Percentiles rank a stretch among this genome's conserved stretches.
phyloP scores from a whole-genome alignment of 179 eudicot species.

The Spinacia oleracea region DNA sequence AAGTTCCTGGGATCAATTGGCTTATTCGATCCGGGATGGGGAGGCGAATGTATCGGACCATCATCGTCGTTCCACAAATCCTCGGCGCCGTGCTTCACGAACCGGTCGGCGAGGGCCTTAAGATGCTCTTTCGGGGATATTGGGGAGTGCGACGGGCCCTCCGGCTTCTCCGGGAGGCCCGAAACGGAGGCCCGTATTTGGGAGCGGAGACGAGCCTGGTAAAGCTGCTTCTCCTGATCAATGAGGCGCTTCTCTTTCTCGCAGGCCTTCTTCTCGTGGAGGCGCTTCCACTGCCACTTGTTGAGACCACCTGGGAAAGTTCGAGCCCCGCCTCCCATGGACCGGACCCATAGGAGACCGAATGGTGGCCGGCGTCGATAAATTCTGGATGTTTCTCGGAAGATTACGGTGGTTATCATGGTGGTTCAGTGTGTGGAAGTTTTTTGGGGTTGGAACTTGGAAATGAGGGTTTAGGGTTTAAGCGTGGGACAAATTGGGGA shows the following conservation, averaged over 20 bases:
- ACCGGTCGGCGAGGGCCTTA: slow-evolving; percentile 79
- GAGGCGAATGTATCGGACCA: slow-evolving; percentile 48
- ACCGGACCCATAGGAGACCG: slow-evolving; percentile 42
- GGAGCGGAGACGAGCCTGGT: slow-evolving; percentile 82
- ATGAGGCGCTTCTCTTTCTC: slow-evolving; percentile 77
- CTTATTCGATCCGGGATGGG: slow-evolving; percentile 17
- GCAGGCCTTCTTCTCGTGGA: slow-evolving; percentile 80
- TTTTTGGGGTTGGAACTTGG: not conserved
- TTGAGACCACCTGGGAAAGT: slow-evolving; percentile 91
- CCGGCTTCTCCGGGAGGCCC: slow-evolving; percentile 13
- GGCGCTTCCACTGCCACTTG: slow-evolving; percentile 97
- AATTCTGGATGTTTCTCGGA: slow-evolving; percentile 31
- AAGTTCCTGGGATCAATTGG: slow-evolving; percentile 43
- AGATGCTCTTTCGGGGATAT: slow-evolving; percentile 63
- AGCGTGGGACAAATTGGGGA: not conserved
- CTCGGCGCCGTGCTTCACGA: slow-evolving; percentile 80
- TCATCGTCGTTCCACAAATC: slow-evolving; percentile 86
- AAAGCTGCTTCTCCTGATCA: slow-evolving; percentile 77
- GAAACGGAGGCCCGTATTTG: slow-evolving; percentile 58
- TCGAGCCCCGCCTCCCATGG: slow-evolving; percentile 91
- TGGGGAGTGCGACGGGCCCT: slow-evolving; percentile 39
- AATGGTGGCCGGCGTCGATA: slow-evolving; percentile 13
- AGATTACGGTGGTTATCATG: slow-evolving; percentile 28
- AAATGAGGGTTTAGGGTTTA: slow-evolving; percentile 29
- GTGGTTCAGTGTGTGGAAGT: not conserved